Evolutionary conservation across 2,329 filamentous ascomycete species (phyloP).

Genomic region (Pseudogymnoascus sp.): DNA sequence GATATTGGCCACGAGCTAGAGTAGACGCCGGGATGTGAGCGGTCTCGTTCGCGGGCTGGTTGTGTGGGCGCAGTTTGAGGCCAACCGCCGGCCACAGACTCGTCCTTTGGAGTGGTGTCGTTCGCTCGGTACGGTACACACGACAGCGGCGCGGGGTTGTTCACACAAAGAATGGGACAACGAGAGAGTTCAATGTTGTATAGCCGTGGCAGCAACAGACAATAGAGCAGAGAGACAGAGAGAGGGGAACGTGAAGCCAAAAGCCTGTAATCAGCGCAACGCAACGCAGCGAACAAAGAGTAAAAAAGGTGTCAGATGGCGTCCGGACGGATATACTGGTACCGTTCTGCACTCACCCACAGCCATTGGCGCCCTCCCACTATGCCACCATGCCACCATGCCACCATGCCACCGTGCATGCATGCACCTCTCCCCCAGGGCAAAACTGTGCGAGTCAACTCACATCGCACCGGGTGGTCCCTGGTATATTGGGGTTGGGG

Average conservation of each 20-base stretch:
- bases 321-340: neutral
- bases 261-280: neutral
- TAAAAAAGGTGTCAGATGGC: neutral
- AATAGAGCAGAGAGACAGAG: neutral
- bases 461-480: neutral
- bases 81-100: neutral
- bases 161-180: neutral
- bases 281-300: neutral
- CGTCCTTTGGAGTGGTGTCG: neutral
- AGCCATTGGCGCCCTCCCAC: neutral
- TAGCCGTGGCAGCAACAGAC: neutral
- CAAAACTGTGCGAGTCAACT: neutral
- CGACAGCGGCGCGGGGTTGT: neutral
- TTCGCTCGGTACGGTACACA: neutral
- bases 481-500: neutral
- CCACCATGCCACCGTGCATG: neutral
- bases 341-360: neutral
- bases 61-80: neutral
- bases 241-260: neutral
- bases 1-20: conserved; percentile 1
- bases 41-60: neutral
- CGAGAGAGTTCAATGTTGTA: neutral
- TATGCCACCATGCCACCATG: neutral
- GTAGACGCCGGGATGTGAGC: neutral
- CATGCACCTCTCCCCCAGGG: neutral